Conservation (phyloP, 1,284 basidiomycete genomes). For the Apiotrichum mycotoxinovorans region DNA sequence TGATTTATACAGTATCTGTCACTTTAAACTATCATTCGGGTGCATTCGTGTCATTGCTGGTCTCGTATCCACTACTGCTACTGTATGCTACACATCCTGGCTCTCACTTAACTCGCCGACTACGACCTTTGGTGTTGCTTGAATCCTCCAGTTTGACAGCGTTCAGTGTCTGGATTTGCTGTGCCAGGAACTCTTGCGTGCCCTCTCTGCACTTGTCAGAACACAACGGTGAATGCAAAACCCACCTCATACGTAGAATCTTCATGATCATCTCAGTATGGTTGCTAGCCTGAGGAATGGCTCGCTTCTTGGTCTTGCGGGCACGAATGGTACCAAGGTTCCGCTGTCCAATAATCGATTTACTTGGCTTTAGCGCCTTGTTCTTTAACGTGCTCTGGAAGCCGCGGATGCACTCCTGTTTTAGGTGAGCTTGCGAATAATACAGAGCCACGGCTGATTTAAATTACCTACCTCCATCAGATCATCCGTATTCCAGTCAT, state of each 20-base stretch:
- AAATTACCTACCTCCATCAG: constrained; percentile 66
- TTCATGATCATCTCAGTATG: constrained; percentile 82
- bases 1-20: no score
- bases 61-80: not conserved
- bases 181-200: constrained; percentile 82
- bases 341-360: constrained; percentile 76
- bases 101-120: not conserved
- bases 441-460: not conserved
- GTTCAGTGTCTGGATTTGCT: constrained; percentile 59
- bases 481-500: constrained; percentile 89
- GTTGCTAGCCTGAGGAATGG: constrained; percentile 62
- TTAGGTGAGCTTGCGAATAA: constrained; percentile 6
- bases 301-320: constrained; percentile 85
- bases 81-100: constrained; percentile 6
- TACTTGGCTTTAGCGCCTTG: constrained; percentile 74
- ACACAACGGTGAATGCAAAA: constrained; percentile 7
- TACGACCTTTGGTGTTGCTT: not conserved
- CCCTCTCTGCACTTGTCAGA: constrained; percentile 57
- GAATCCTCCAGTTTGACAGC: constrained; percentile 32
- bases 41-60: not conserved
- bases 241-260: constrained; percentile 86
- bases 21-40: no score
- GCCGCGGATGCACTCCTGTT: constrained; percentile 81
- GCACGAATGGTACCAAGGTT: constrained; percentile 96
- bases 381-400: constrained; percentile 65